Percentiles rank a stretch among this genome's conserved stretches.
Conservation (phyloP, 148 eudicot species). For the Agrostemma githago region DNA sequence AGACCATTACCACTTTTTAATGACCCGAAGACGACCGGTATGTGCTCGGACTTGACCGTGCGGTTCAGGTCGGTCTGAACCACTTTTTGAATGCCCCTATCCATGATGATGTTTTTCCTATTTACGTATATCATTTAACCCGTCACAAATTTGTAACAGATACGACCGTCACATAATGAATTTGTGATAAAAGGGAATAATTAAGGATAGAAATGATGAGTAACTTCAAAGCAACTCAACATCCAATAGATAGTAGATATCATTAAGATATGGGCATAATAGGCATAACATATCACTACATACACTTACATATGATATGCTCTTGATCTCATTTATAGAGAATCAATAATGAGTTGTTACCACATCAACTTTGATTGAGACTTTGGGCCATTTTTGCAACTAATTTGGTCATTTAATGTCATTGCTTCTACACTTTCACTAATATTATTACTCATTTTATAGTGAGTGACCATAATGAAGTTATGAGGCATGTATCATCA, state of each 20-base stretch:
- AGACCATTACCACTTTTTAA: no score
- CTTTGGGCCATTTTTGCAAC: background rate
- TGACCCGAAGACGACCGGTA: no score
- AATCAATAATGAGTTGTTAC: slow-evolving; percentile 22
- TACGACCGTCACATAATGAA: no score
- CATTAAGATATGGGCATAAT: slow-evolving; percentile 3
- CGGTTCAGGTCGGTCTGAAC: no score
- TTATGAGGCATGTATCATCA: slow-evolving; percentile 8
- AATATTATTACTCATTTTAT: background rate
- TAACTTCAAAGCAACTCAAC: slow-evolving; percentile 27
- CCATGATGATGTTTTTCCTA: no score
- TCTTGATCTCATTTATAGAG: slow-evolving; percentile 15
- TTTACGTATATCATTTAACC: no score
- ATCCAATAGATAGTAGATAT: slow-evolving; percentile 14
- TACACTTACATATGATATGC: slow-evolving; percentile 6
- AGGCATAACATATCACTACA: no score
- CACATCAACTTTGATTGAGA: slow-evolving; percentile 22
- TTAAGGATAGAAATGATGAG: slow-evolving; percentile 8
- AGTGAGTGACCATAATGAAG: slow-evolving; percentile 1
- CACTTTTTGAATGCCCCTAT: no score
- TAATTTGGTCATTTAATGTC: background rate
- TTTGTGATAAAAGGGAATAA: background rate
- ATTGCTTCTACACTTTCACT: background rate
- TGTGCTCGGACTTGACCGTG: no score
- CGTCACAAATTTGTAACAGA: no score